Evolutionary conservation across 2,329 filamentous ascomycete species (phyloP).

Genomic region (Ceratocystiopsis minuta): DNA sequence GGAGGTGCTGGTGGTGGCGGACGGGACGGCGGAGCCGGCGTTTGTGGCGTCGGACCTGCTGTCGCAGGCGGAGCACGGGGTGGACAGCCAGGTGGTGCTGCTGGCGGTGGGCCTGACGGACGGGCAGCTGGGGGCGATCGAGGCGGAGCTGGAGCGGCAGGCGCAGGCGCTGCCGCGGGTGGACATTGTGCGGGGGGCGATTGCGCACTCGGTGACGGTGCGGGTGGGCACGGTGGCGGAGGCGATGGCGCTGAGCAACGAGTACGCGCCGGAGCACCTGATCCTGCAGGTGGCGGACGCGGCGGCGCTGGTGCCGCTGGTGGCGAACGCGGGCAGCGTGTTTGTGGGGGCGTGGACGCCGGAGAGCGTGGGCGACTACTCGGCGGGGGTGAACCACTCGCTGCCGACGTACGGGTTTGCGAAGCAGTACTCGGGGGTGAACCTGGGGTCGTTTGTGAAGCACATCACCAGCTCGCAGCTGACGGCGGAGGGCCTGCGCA

Average conservation of each 20-base stretch:
- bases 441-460: constrained; percentile 88
- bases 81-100: constrained; percentile 86
- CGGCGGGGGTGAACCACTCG: constrained; percentile 92
- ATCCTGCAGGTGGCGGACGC: constrained; percentile 78
- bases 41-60: constrained; percentile 92
- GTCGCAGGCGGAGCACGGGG: constrained; percentile 86
- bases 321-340: constrained; percentile 88
- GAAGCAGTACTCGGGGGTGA: constrained; percentile 96
- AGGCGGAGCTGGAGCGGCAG: constrained; percentile 78
- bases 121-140: constrained; percentile 59
- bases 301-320: constrained; percentile 52
- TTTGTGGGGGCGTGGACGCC: constrained; percentile 95
- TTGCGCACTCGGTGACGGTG: constrained; percentile 74
- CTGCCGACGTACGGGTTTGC: constrained; percentile 94
- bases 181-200: constrained; percentile 79
- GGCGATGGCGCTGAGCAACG: constrained; percentile 72
- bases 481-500: constrained; percentile 65
- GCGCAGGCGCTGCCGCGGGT: constrained; percentile 75
- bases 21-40: constrained; percentile 70
- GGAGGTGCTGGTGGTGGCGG: constrained; percentile 90
- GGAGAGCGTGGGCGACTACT: constrained; percentile 95
- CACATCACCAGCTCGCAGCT: constrained; percentile 93
- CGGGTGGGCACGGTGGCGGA: constrained; percentile 52
- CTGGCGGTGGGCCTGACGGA: constrained; percentile 70
- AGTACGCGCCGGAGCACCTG: constrained; percentile 90